Evolutionary conservation across 202 grass and related monocot genomes (phyloP).

Genomic region (Carex arenaria): DNA sequence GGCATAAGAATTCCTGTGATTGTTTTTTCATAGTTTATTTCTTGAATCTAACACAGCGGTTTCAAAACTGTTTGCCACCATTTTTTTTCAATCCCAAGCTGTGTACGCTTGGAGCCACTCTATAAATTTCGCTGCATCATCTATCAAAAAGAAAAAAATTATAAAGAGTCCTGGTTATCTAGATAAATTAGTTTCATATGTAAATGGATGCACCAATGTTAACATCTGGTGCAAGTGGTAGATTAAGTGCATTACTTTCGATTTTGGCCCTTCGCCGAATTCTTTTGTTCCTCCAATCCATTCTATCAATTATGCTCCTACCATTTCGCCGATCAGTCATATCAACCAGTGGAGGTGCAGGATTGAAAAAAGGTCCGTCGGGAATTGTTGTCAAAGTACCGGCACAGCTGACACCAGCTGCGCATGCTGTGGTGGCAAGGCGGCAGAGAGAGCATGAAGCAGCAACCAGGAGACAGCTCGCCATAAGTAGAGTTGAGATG

Average conservation of each 20-base stretch:
- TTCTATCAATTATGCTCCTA: slow-evolving; percentile 52
- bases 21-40: neutral
- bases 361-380: slow-evolving; percentile 18
- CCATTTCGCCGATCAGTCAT: slow-evolving; percentile 46
- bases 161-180: neutral
- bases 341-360: neutral
- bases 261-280: slow-evolving; percentile 50
- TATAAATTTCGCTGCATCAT: neutral
- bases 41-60: neutral
- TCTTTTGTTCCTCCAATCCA: slow-evolving; percentile 52
- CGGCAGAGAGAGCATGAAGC: slow-evolving; percentile 48
- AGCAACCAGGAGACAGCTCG: slow-evolving; percentile 45
- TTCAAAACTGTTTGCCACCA: neutral
- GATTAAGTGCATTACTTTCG: slow-evolving; percentile 61
- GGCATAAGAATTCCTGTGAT: neutral
- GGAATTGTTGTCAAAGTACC: slow-evolving; percentile 26
- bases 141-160: neutral
- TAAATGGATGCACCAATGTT: slow-evolving; percentile 37
- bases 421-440: slow-evolving; percentile 11
- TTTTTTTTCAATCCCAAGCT: neutral
- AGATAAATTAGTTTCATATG: neutral
- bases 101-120: neutral
- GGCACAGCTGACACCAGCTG: slow-evolving; percentile 11
- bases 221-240: slow-evolving; percentile 60
- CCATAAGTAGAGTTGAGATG: slow-evolving; percentile 34